phyloP scores from a whole-genome alignment of 2,329 filamentous ascomycete genomes.

The Ilyonectria sp. region DNA sequence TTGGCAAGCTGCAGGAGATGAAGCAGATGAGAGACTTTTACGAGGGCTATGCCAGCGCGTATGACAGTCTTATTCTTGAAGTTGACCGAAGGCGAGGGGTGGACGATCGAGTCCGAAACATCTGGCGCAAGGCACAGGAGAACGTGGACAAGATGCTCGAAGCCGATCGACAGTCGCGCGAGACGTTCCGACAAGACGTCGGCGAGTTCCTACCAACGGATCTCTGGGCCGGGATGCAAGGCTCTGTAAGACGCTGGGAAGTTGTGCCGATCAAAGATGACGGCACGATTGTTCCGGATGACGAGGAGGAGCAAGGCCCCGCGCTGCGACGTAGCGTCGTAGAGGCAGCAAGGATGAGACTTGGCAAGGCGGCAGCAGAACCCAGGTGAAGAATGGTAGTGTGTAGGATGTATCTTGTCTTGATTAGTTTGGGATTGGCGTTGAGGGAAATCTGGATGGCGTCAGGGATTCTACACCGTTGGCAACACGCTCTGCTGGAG shows the following conservation, averaged over 20 bases:
- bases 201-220: constrained; percentile 91
- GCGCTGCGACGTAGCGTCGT: constrained; percentile 43
- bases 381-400: constrained; percentile 23
- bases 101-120: constrained; percentile 80
- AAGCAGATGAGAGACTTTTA: constrained; percentile 86
- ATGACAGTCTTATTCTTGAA: constrained; percentile 88
- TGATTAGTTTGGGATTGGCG: constrained; percentile 7
- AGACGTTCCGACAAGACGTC: constrained; percentile 84
- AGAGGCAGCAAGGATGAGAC: constrained; percentile 42
- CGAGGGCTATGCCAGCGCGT: constrained; percentile 86
- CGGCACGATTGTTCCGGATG: constrained; percentile 19
- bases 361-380: constrained; percentile 31
- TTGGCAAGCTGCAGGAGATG: constrained; percentile 80
- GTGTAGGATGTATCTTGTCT: not conserved
- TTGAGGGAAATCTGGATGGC: constrained; percentile 17
- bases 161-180: constrained; percentile 80
- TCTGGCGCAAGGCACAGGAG: constrained; percentile 84
- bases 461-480: constrained; percentile 1
- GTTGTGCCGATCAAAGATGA: constrained; percentile 57
- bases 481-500: not conserved
- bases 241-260: constrained; percentile 68
- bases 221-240: constrained; percentile 84
- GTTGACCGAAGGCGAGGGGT: constrained; percentile 81
- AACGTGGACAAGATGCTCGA: constrained; percentile 83
- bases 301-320: constrained; percentile 27